Evolutionary conservation across 257 asterid genomes (phyloP), one percentile per base, ranked within the genome.

Genomic region (Nicotiana tabacum): DNA sequence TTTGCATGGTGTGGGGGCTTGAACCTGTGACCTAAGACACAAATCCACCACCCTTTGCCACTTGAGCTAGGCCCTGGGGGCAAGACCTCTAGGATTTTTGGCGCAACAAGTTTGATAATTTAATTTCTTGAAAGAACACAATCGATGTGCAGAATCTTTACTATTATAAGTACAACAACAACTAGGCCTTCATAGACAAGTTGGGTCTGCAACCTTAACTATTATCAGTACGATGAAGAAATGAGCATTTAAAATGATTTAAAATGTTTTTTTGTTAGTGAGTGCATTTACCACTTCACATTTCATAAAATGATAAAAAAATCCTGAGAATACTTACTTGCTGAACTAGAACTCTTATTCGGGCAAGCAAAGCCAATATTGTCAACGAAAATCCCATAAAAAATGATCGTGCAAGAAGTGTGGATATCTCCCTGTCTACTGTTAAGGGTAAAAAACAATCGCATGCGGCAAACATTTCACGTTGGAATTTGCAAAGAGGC

Each of bases 351-450:
- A 94, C 98, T 81, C 99, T 92, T 48, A 93, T 83, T 46, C 99
- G 95, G 74, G 97, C 94, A 77, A 96, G 94, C 90, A 94, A 86
- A 18, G 99, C 92, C 91, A 96, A 84, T 67, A 85, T 72, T 12
- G 96, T 90, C 62, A 96, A 85, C 16, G 98, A 93, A 85, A 94
- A 92, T 84, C 95, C 95, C 95, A 89, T 87, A 90, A 96, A 96
- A 88, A 94, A 94, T 33, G 98, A 92, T 78, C 85, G 97, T 46
- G 98, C 99, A 61, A 96, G 95, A 87, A 96, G 90, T 56, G 85
- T 90, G 9, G 98, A 96, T 88, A 96, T 86, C 88, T 94, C 93
- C 81, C 98, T 95, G 87, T 33, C 66, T 77, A 62, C 83, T 30
- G 94, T 91, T 88, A 91, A 91, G 94, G 78, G 83, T 69, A 82